Evolutionary conservation across 495 filamentous ascomycete genomes (phyloP), one percentile per base, ranked within the genome.

Genomic region (Coniosporium apollinis): DNA sequence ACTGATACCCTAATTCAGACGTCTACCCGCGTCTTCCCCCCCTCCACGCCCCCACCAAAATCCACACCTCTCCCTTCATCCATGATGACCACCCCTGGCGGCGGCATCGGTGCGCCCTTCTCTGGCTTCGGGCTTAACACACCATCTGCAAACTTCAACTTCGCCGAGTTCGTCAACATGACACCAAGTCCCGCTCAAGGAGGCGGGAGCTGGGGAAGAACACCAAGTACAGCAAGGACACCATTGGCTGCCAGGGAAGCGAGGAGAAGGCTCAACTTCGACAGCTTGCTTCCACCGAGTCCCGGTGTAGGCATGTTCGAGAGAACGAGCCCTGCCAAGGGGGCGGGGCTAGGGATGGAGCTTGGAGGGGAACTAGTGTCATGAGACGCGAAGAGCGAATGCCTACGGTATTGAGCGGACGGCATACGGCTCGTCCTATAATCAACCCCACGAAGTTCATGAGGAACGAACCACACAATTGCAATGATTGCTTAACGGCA

Each of bases 101-200:
- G 75, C 11, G 65, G 62, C 22, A 66, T 60, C 28, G 60, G 72
- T 4, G 74, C 76, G 41, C 51, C 56, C 7, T 69, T 66, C 32
- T 62, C 73, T 28, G 66, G 65, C 28, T 75, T 70, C 21, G 55
- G 47, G 25, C 66, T 71, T 17, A 62, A 57, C 30, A 79, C 75
- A 2, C 75, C 76, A 1, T 55, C 53, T 19, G 69, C 74, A 37
- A 72, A 72, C 39, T 93, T 94, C 60, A 89, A 94, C 59, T 94
- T 94, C 59, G 74, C 84, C 5, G 91, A 96, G 52, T 99, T 92
- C 51, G 77, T 96, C 40, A 93, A 99, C 51, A 82, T 94, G 56
- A 92, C 89, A 10, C 89, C 91, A 4, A 89, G 81, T 45, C 91
- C 89, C 2, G 89, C 85, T 8, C 89, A 94, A 56, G 30, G n/a